Evolutionary conservation across 352 stramenopile genomes (phyloP), one percentile per base, ranked within the genome.

Genomic region (Globisporangium camurandrum): DNA sequence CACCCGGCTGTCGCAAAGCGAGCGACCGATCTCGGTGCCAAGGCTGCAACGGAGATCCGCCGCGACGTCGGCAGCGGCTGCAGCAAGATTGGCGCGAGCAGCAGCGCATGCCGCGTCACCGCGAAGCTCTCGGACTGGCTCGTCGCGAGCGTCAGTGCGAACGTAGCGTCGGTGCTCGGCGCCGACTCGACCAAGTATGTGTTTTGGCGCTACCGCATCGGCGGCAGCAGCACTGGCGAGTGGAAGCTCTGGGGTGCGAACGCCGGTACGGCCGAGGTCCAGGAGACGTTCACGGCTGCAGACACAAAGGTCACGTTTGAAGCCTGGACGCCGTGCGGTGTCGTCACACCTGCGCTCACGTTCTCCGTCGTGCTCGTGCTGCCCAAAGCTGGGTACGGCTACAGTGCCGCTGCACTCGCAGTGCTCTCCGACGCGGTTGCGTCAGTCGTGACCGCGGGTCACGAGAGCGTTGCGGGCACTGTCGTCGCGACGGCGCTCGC

Each of bases 301-400:
- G 57, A 65, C 33, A 81, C 71, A 28, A 69, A 70, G 47, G 61
- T 84, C 43, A 54, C 45, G 7, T 14, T 87, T 12, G 70, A 87
- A 38, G 75, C 72, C 7, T 87, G 75, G 75, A 74, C 75, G 0
- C 48, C 66, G 17, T 87, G 75, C 27, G 75, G 75, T 24, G 38
- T 73, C 16, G 57, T 78, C 2, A 44, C 61, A 1, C 40, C 61
- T 1, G 47, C 48, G 14, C 67, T 67, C 39, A 51, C 51, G 22
- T 84, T 84, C 47, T 60, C 68, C 12, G 65, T 88, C 3, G 56
- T 71, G 36, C 52, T 86, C 78, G 75, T 84, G 70, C 68, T 87
- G 71, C 57, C 70, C 23, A 46, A 57, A 33, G 12, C 52, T 3
- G 49, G 45, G 17, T 41, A 43, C 39, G 30, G 28, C 7, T n/a